Evolutionary conservation across 192 early-diverging fungal genomes (phyloP), one percentile per base, ranked within the genome.

Genomic region (Gamsiella multidivaricata): DNA sequence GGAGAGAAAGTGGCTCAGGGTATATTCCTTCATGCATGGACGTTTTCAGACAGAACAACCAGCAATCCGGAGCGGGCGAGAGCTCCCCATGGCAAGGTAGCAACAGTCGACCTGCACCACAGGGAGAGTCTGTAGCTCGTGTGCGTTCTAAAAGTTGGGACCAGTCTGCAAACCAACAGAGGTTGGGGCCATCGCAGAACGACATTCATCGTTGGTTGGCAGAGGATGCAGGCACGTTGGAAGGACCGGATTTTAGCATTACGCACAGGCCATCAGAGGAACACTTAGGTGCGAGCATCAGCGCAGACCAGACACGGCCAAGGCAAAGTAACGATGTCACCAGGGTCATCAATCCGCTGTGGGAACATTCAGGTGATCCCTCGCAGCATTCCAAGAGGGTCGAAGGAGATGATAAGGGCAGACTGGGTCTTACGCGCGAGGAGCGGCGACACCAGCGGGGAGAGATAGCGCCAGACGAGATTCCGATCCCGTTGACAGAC

Each of bases 191-290:
- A 29, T 58, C 65, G 5, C 59, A 69, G 46, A 66, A 63, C 20
- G 74, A 69, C n/a, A 54, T 78, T 46, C 74, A 78, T 25, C 53
- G 66, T 0, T 76, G 73, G 73, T n/a, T 78, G 5, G 65, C 74
- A 0, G 74, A 78, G 18, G 65, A 34, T 33, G 74, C 74, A 7
- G 66, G 66, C 18, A 64, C 66, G 6, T 36, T 78, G 23, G 22
- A 49, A 14, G 65, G 65, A 33, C 74, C 74, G 12, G 59, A 47
- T 29, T 69, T 69, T 28, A 43, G 47, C 5, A 39, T 25, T 55
- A 43, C 15, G 10, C 28, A 23, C 9, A 43, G 20, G 28, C 8
- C 55, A 43, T 26, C 54, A 0, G 54, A 52, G 10, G 18, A 63
- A 28, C 43, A 31, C 8, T 6, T 42, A 15, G 46, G 31, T 23